A percentile compares a stretch with the other conserved stretches of the same genome.
These are phyloP conservation scores for Ramaria rubella DNA, from an alignment of 768 basidiomycete species.

Conservation along the genomic window DNA sequence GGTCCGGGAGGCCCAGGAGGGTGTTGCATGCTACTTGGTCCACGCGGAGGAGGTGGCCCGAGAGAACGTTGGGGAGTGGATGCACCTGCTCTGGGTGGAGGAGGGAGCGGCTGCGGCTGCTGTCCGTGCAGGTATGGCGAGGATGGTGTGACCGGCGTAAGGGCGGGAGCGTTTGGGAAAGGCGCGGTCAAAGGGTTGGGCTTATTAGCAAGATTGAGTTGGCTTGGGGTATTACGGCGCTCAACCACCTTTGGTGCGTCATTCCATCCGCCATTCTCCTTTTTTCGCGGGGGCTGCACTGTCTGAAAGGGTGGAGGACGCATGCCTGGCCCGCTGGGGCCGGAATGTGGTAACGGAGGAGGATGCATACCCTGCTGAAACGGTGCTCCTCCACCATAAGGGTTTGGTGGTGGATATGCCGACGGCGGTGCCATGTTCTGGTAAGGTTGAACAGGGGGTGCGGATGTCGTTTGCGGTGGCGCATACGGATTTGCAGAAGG, in stretches of 20 bases:
- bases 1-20: constrained; percentile 30
- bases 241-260: constrained; percentile 62
- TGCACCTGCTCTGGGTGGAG: constrained; percentile 22
- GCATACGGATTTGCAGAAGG: constrained; percentile 4
- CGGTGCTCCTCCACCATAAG: constrained; percentile 18
- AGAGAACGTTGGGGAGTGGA: constrained; percentile 18
- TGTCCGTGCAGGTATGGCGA: constrained; percentile 32
- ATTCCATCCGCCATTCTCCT: constrained; percentile 84
- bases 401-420: constrained; percentile 13
- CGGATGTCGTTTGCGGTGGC: constrained; percentile 12
- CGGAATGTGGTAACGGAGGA: too few relatives aligned
- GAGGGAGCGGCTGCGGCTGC: constrained; percentile 37
- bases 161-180: constrained; percentile 62
- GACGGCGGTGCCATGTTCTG: constrained; percentile 16
- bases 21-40: constrained; percentile 25
- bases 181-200: constrained; percentile 77
- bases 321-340: too few relatives aligned
- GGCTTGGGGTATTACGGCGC: constrained; percentile 43
- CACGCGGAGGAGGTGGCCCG: constrained; percentile 60
- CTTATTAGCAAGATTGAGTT: constrained; percentile 39
- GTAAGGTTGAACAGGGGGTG: constrained; percentile 12
- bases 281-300: constrained; percentile 50
- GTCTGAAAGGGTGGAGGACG: constrained; percentile 42
- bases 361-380: constrained; percentile 21
- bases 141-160: constrained; percentile 22